Evolutionary conservation across 768 basidiomycete genomes (phyloP), one percentile per base, ranked within the genome.

Genomic region (Cystofilobasidium capitatum): DNA sequence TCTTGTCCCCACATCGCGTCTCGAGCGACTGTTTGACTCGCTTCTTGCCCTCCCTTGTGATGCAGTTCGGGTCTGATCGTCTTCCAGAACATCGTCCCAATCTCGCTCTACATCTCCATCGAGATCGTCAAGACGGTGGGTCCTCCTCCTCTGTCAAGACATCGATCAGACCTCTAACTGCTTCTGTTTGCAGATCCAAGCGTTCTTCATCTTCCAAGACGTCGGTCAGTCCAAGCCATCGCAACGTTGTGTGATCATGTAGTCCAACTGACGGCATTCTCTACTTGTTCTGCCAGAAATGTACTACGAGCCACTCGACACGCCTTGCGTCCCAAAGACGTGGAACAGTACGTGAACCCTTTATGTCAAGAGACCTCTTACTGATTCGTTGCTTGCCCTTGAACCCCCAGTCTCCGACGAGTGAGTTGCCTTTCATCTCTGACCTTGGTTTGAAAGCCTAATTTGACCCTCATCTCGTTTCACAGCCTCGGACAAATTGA

Each of bases 51-150:
- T 24, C 17, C 1, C 16, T 20, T 36, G n/a, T 44, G 24, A 6
- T 67, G 24, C 73, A 96, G 91, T 33, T 89, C 92, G 1, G 89
- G 88, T 76, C 83, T 99, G 45, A 90, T 98, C 75, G 88, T 89
- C 3, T 97, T 98, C 81, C 93, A 97, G 79, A 97, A 97, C 77
- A 93, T 96, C 75, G 88, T 97, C 17, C 93, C 93, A 29, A 87
- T 96, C 66, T 92, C 91, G 3, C 83, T 97, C 29, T 94, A 94
- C 81, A 96, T 97, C 75, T 93, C 93, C 58, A 92, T 96, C 74
- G 93, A 97, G 79, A 89, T 96, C 71, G 92, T 96, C 81, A 96
- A 96, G 81, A 96, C 93, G 1, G 71, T 72, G n/a, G 24, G 71
- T 40, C 20, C 26, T 26, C 24, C 42, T 26, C 35, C 29, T 26